These are phyloP conservation scores for Xylaria multiplex DNA, from an alignment of 2,329 filamentous ascomycete species.

Conservation along the genomic window DNA sequence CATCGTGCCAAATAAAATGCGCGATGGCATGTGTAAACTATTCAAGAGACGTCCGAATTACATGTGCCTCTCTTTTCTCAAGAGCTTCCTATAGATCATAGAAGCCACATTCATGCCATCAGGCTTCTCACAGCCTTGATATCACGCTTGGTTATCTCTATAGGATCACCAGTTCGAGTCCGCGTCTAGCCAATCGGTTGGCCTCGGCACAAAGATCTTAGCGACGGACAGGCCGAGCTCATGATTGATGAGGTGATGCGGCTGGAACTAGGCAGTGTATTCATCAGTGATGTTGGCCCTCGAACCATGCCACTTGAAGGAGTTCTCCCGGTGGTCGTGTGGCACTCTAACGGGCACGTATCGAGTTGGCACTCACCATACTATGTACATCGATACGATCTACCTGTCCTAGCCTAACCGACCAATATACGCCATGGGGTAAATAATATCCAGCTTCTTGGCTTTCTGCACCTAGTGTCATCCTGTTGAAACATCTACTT, in stretches of 20 bases:
- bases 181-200: conserved; percentile 58
- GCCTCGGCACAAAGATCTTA: conserved; percentile 57
- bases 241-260: conserved; percentile 59
- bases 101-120: conserved; percentile 56
- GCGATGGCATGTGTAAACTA: conserved; percentile 42
- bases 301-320: conserved; percentile 57
- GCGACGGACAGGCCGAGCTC: conserved; percentile 58
- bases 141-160: conserved; percentile 56
- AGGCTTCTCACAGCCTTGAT: conserved; percentile 56
- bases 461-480: conserved; percentile 55
- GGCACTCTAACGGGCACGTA: conserved; percentile 58
- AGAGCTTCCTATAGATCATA: conserved; percentile 57
- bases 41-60: conserved; percentile 53
- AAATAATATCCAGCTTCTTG: conserved; percentile 56
- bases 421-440: conserved; percentile 59
- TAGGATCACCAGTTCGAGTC: conserved; percentile 53
- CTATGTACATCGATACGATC: conserved; percentile 49
- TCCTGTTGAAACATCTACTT: conserved; percentile 57
- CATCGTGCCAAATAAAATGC: conserved; percentile 42
- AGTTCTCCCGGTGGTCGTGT: conserved; percentile 54
- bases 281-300: conserved; percentile 54
- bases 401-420: conserved; percentile 55
- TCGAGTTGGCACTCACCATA: conserved; percentile 50
- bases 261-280: conserved; percentile 58
- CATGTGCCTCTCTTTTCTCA: conserved; percentile 55